Evolutionary conservation across 1,284 basidiomycete genomes (phyloP), one percentile per base, ranked within the genome.

Genomic region (Xanthoconium separans): DNA sequence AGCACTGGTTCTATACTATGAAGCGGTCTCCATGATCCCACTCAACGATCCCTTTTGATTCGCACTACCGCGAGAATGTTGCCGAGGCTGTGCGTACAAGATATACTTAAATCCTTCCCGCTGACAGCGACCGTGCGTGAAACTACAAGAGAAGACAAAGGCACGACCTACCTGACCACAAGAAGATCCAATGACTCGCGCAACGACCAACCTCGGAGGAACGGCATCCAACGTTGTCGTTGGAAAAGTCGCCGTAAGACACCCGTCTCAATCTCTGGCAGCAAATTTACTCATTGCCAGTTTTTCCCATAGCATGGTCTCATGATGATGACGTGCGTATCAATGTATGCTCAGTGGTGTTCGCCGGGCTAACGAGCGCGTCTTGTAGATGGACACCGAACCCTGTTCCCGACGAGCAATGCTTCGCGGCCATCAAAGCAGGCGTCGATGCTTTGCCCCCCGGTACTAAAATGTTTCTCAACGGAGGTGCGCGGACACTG

Each of bases 401-500:
- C 20, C 57, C 62, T 4, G 48, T 63, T 3, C 65, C 80, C 1
- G 82, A 88, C 44, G 78, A 82, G 50, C 71, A 79, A 18, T 78
- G 78, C 10, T 87, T 89, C 56, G 79, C 76, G 41, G 73, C 83
- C 3, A 84, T 89, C 74, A 85, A 82, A 64, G 80, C 84, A 4
- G 80, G 80, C 12, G 73, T 89, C 41, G 77, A 82, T 27, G 77
- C 80, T 0, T 70, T 78, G 22, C 78, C 79, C 9, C 55, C 70
- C 0, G 77, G 76, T 20, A 65, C 75, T 24, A 85, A 79, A 62
- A 74, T 75, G 72, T 59, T 80, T 46, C 51, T 81, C 33, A 79
- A 80, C 54, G 77, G 73, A 60, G 78, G 79, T 77, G 56, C 13
- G 75, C 13, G 24, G 9, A n/a, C n/a, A 5, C 3, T 20, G n/a